These are phyloP conservation scores for Diplodia scrobiculata DNA, from an alignment of 2,329 filamentous ascomycete genomes.

Conservation along the genomic window DNA sequence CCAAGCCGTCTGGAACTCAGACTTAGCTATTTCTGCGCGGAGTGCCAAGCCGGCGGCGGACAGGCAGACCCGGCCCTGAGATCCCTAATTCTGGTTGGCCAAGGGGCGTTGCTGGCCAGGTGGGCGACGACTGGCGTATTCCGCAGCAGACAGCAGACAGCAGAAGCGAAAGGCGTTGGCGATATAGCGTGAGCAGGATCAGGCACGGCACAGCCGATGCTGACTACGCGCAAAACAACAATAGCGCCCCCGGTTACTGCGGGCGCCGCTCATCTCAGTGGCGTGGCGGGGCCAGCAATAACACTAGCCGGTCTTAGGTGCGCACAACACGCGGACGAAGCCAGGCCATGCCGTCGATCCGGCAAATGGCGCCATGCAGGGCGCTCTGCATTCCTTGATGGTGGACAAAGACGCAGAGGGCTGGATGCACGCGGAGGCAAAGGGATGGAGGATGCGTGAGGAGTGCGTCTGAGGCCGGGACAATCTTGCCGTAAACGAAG, in stretches of 20 bases:
- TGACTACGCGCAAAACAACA: constrained; percentile 8
- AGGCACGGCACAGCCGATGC: constrained; percentile 14
- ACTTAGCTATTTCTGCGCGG: constrained; percentile 1
- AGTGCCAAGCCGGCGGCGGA: constrained; percentile 16
- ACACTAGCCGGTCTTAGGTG: neutral
- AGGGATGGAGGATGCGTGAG: neutral
- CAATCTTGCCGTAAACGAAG: constrained; percentile 26
- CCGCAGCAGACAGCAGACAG: neutral
- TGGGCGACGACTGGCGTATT: neutral
- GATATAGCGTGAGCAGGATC: constrained; percentile 6
- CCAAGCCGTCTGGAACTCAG: constrained; percentile 8
- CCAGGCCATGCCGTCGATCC: neutral
- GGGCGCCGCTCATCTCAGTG: constrained; percentile 1
- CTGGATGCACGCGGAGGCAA: constrained; percentile 20
- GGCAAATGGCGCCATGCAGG: constrained; percentile 12
- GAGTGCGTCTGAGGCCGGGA: constrained; percentile 1
- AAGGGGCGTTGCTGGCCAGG: neutral
- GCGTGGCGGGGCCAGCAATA: neutral
- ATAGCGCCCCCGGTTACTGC: constrained; percentile 1
- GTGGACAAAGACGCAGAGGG: constrained; percentile 12
- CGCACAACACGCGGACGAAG: neutral
- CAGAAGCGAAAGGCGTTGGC: neutral
- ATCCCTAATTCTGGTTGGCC: neutral
- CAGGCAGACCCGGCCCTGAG: neutral
- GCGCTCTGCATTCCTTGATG: constrained; percentile 11